A percentile compares a stretch with the other conserved stretches of the same genome.
These are phyloP conservation scores for Echinosophora koreensis DNA, from an alignment of 306 rosid species.

Conservation along the genomic window DNA sequence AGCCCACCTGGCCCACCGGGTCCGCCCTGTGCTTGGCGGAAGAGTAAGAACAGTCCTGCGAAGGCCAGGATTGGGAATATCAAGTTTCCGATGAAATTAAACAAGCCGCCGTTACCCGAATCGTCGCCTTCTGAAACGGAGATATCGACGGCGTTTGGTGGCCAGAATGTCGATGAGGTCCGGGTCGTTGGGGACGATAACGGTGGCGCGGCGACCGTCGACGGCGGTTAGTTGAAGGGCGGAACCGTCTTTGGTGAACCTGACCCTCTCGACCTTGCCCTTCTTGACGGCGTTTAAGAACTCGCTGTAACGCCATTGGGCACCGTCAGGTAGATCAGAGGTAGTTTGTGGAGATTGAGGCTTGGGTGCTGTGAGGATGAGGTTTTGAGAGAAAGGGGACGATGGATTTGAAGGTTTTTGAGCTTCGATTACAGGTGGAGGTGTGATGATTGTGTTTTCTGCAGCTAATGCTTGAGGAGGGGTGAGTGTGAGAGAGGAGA, in stretches of 20 bases:
- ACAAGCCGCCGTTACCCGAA: constrained; percentile 66
- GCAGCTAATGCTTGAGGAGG: constrained; percentile 68
- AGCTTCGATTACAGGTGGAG: constrained; percentile 59
- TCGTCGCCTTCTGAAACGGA: constrained; percentile 76
- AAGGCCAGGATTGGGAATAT: constrained; percentile 68
- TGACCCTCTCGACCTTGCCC: constrained; percentile 80
- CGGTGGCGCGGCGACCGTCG: constrained; percentile 75
- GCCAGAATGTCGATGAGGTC: constrained; percentile 78
- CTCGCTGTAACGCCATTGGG: constrained; percentile 82
- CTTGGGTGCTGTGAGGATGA: constrained; percentile 66
- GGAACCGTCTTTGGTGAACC: constrained; percentile 75
- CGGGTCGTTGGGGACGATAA: constrained; percentile 73
- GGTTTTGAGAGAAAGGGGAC: constrained; percentile 66
- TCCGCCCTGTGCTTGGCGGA: constrained; percentile 72
- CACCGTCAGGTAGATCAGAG: constrained; percentile 76
- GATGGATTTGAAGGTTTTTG: constrained; percentile 54
- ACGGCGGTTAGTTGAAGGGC: constrained; percentile 69
- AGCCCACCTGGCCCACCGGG: constrained; percentile 74
- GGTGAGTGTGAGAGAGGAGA: constrained; percentile 54
- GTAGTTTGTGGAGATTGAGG: constrained; percentile 32
- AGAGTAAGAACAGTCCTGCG: constrained; percentile 72
- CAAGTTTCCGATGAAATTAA: constrained; percentile 65
- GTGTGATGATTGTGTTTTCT: constrained; percentile 44
- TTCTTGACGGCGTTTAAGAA: constrained; percentile 80
- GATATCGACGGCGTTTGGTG: constrained; percentile 73